phyloP scores from a whole-genome alignment of 2,329 filamentous ascomycete genomes.

The Ophiocordyceps robertsii region DNA sequence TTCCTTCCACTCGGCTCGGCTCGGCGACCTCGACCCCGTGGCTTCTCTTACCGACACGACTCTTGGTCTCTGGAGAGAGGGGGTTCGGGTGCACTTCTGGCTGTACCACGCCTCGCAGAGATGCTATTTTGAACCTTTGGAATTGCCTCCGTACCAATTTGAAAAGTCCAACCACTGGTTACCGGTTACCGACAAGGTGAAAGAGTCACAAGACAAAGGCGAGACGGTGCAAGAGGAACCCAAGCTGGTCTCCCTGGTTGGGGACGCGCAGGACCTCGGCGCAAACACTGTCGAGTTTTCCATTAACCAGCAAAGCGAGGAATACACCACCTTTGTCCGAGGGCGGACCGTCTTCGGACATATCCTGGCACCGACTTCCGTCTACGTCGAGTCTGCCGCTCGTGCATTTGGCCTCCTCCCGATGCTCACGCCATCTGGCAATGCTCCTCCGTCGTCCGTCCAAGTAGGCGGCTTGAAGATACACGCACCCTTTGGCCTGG shows the following conservation, averaged over 20 bases:
- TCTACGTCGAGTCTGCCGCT: neutral
- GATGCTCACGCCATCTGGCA: neutral
- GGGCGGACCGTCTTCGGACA: no score
- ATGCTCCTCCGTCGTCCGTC: neutral
- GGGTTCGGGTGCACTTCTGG: slow-evolving; percentile 10
- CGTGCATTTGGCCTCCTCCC: neutral
- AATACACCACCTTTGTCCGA: no score
- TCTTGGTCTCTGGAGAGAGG: slow-evolving; percentile 8
- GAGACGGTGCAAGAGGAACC: neutral
- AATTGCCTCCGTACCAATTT: slow-evolving; percentile 16
- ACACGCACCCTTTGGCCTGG: neutral
- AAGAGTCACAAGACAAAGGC: neutral
- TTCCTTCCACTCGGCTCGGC: neutral
- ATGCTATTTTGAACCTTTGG: slow-evolving; percentile 3
- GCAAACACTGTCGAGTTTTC: no score
- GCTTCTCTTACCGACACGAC: slow-evolving; percentile 1
- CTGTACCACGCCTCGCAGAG: slow-evolving; percentile 7
- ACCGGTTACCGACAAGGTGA: neutral
- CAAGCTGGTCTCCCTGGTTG: neutral
- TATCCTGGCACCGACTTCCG: no score
- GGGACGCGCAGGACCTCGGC: no score
- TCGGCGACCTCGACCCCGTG: neutral
- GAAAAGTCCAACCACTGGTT: slow-evolving; percentile 14
- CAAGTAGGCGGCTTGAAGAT: neutral
- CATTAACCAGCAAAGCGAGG: neutral